These are phyloP conservation scores for Cutaneotrichosporon curvatum DNA, from an alignment of 1,284 basidiomycete genomes.

Conservation along the genomic window DNA sequence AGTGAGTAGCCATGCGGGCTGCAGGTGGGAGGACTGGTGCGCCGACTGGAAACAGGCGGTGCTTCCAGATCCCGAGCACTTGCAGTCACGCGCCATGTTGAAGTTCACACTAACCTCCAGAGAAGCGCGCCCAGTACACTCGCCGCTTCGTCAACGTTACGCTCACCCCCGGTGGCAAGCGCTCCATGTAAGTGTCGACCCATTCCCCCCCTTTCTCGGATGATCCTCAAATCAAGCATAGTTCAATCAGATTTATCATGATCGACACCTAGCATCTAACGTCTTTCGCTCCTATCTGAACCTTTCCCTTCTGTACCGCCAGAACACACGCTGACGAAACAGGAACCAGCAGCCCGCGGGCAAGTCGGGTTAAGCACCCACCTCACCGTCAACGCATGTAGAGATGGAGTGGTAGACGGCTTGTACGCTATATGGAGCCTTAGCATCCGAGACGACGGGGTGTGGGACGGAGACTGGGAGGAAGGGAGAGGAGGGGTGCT, in stretches of 20 bases:
- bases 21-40: too few relatives aligned
- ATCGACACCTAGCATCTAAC: conserved; percentile 64
- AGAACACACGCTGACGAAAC: conserved; percentile 5
- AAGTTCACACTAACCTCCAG: conserved; percentile 16
- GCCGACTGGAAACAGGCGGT: too few relatives aligned
- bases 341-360: conserved; percentile 46
- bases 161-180: conserved; percentile 82
- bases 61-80: too few relatives aligned
- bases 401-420: conserved; percentile 18
- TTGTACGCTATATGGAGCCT: conserved; percentile 21
- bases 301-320: conserved; percentile 12
- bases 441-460: conserved; percentile 7
- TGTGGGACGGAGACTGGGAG: too few relatives aligned
- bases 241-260: conserved; percentile 74
- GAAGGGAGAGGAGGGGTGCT: too few relatives aligned
- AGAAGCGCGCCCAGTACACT: conserved; percentile 84
- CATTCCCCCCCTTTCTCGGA: conserved; percentile 38
- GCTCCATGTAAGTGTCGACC: conserved; percentile 73
- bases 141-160: conserved; percentile 75
- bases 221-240: conserved; percentile 71
- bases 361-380: conserved; percentile 42
- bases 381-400: conserved; percentile 1
- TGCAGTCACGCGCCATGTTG: not conserved
- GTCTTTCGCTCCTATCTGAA: conserved; percentile 95
- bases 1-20: conserved; percentile 45